Evolutionary conservation across 1,284 basidiomycete genomes (phyloP).

Genomic region (Trametes sp.): DNA sequence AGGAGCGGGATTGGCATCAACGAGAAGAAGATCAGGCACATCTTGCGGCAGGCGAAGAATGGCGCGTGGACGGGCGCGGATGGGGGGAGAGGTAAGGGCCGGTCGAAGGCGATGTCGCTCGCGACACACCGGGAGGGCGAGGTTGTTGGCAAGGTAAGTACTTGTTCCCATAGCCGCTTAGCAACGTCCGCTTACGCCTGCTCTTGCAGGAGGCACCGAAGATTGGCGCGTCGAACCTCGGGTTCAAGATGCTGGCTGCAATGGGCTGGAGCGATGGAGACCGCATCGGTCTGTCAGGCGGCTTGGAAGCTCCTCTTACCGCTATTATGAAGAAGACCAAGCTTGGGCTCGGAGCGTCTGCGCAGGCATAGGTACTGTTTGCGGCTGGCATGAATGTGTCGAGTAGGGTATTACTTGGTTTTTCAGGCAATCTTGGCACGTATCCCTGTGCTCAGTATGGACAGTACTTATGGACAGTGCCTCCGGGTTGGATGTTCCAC

Average conservation of each 20-base stretch:
- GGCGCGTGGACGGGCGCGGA: constrained; percentile 44
- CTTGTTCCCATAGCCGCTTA: constrained; percentile 3
- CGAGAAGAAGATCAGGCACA: constrained; percentile 64
- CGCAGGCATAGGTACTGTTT: neutral
- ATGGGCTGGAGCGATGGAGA: constrained; percentile 85
- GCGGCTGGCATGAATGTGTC: too few relatives aligned
- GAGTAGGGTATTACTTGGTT: too few relatives aligned
- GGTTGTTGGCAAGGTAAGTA: constrained; percentile 72
- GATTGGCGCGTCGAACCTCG: constrained; percentile 73
- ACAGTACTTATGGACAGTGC: too few relatives aligned
- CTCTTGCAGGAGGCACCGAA: constrained; percentile 61
- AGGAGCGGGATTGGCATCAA: constrained; percentile 58
- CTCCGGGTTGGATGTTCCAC: too few relatives aligned
- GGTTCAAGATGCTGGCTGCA: constrained; percentile 76
- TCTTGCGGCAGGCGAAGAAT: constrained; percentile 51
- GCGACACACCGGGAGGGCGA: constrained; percentile 74
- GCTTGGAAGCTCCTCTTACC: constrained; percentile 69
- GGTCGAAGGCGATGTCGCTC: constrained; percentile 39
- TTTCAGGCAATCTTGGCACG: too few relatives aligned
- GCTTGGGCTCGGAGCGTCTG: constrained; percentile 70
- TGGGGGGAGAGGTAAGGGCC: constrained; percentile 40
- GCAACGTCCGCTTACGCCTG: constrained; percentile 2
- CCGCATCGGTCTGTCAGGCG: constrained; percentile 68
- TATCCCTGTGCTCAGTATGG: too few relatives aligned
- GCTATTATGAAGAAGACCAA: constrained; percentile 81